Percentiles rank a stretch among this genome's conserved stretches.
phyloP scores from a whole-genome alignment of 106 monocot species.

The Dioscorea alata region DNA sequence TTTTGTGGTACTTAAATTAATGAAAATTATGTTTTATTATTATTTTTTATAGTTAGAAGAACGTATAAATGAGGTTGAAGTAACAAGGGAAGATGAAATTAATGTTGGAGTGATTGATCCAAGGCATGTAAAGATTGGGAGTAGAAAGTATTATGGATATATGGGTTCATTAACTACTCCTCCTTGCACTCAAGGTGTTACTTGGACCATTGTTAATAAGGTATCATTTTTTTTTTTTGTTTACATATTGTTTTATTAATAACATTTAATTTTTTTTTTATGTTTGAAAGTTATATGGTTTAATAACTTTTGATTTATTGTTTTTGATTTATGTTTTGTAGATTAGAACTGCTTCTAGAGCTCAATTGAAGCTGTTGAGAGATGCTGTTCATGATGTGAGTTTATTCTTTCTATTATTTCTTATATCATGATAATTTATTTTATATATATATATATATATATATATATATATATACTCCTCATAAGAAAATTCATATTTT shows the following conservation, averaged over 20 bases:
- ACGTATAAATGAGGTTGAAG: neutral
- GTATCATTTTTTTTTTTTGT: neutral
- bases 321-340: neutral
- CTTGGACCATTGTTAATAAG: conserved; percentile 4
- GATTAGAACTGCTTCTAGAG: neutral
- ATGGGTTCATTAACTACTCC: conserved; percentile 11
- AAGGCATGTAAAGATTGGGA: neutral
- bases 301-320: neutral
- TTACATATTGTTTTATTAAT: neutral
- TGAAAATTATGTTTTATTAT: no score
- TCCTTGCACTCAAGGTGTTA: conserved; percentile 11
- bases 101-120: neutral
- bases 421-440: no score
- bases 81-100: neutral
- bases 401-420: neutral
- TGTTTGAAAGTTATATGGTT: neutral
- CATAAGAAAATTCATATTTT: no score
- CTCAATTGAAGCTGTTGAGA: neutral
- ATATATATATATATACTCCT: no score
- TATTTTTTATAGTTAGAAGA: neutral
- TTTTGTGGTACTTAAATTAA: no score
- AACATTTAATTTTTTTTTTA: neutral
- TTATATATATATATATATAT: no score
- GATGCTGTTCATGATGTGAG: neutral
- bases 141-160: conserved; percentile 4